These are phyloP conservation scores for Talaromyces stipitatus DNA, from an alignment of 495 filamentous ascomycete species.

Conservation along the genomic window DNA sequence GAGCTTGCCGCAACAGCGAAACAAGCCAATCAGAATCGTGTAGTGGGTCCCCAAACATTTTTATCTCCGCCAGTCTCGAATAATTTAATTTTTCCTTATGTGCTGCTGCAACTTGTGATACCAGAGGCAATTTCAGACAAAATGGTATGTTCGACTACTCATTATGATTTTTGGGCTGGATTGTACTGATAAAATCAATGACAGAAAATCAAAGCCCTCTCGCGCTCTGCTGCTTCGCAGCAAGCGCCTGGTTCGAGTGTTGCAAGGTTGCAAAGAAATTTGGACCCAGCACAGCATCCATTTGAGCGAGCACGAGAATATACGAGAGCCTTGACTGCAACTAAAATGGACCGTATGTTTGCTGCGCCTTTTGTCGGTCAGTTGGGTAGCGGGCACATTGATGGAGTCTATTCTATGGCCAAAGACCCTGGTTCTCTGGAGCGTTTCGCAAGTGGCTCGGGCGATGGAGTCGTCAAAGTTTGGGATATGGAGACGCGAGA, in stretches of 20 bases:
- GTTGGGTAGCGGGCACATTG: constrained; percentile 85
- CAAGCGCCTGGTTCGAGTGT: constrained; percentile 73
- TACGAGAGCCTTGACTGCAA: constrained; percentile 78
- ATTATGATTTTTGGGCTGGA: neutral
- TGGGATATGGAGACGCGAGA: constrained; percentile 79
- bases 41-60: constrained; percentile 3
- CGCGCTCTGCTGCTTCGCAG: constrained; percentile 64
- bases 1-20: neutral
- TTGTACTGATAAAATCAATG: neutral
- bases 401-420: constrained; percentile 74
- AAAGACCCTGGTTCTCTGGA: constrained; percentile 64
- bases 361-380: constrained; percentile 86
- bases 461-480: constrained; percentile 85
- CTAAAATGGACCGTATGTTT: constrained; percentile 93
- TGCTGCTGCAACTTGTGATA: neutral
- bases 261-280: constrained; percentile 69
- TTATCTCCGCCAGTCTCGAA: neutral
- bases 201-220: constrained; percentile 91
- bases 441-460: constrained; percentile 69
- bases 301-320: constrained; percentile 95
- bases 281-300: constrained; percentile 88
- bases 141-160: neutral
- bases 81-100: neutral
- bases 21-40: neutral
- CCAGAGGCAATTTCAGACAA: neutral